Conservation (phyloP, 805 yeast genomes). For the Zygosaccharomyces pseudorouxii region DNA sequence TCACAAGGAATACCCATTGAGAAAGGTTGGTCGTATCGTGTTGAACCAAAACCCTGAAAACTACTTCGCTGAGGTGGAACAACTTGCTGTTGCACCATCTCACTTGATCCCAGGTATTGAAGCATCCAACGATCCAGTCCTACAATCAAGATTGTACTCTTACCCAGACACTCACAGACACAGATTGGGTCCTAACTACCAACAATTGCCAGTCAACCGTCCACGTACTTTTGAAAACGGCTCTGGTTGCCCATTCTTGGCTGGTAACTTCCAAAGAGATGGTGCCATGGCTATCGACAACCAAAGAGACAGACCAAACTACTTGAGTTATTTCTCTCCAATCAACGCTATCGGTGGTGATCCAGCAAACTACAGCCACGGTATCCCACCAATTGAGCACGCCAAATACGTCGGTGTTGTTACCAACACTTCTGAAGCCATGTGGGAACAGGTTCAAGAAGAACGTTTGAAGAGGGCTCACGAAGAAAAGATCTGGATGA, state of each 20-base stretch:
- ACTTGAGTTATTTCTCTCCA: conserved; percentile 35
- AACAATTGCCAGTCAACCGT: conserved; percentile 61
- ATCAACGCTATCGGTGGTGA: neutral
- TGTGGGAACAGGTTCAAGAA: conserved; percentile 40
- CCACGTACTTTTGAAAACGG: conserved; percentile 47
- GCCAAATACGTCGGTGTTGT: neutral
- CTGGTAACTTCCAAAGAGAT: conserved; percentile 52
- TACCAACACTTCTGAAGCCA: conserved; percentile 19
- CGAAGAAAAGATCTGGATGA: conserved; percentile 21
- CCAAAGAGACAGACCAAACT: conserved; percentile 50
- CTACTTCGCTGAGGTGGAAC: conserved; percentile 47
- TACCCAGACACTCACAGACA: conserved; percentile 75
- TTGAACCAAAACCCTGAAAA: conserved; percentile 53
- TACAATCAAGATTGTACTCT: conserved; percentile 71
- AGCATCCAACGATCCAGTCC: conserved; percentile 71
- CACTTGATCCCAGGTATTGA: conserved; percentile 73
- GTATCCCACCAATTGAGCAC: conserved; percentile 16
- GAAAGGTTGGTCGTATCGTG: conserved; percentile 63
- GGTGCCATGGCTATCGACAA: conserved; percentile 50
- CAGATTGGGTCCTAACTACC: conserved; percentile 66
- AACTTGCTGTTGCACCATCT: conserved; percentile 65
- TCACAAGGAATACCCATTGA: conserved; percentile 73
- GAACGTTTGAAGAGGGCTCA: conserved; percentile 35
- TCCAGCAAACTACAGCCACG: conserved; percentile 24
- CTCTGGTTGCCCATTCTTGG: conserved; percentile 33